Evolutionary conservation across 345 rosid species (phyloP).

Genomic region (Pugionium dolabratum): DNA sequence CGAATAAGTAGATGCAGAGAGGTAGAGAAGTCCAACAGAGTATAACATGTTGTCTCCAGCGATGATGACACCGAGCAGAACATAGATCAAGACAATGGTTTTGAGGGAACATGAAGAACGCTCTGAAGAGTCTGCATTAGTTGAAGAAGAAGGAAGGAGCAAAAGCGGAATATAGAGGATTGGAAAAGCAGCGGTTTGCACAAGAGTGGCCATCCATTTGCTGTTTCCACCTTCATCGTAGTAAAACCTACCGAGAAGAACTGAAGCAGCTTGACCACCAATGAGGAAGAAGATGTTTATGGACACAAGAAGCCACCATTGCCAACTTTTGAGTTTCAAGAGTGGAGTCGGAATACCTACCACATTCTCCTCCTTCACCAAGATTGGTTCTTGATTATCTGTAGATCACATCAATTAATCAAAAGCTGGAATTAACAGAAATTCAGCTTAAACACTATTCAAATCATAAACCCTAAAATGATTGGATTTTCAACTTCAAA

Average conservation of each 20-base stretch:
- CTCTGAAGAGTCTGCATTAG: slow-evolving; percentile 32
- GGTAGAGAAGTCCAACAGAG: slow-evolving; percentile 77
- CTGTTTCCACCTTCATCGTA: slow-evolving; percentile 40
- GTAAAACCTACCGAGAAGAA: slow-evolving; percentile 42
- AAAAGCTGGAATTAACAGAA: no score
- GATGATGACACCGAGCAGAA: slow-evolving; percentile 60
- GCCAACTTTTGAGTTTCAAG: slow-evolving; percentile 54
- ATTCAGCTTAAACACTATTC: no score
- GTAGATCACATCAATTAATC: background rate
- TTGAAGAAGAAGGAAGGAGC: slow-evolving; percentile 45
- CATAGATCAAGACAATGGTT: slow-evolving; percentile 49
- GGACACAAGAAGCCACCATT: slow-evolving; percentile 64
- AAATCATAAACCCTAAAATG: background rate
- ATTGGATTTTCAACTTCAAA: background rate
- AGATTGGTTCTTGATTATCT: slow-evolving; percentile 39
- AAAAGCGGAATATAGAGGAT: slow-evolving; percentile 57
- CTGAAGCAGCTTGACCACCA: slow-evolving; percentile 74
- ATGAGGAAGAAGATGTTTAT: slow-evolving; percentile 48
- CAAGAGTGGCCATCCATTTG: slow-evolving; percentile 44
- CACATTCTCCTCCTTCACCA: slow-evolving; percentile 38
- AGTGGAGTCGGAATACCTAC: slow-evolving; percentile 38
- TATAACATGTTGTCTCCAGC: slow-evolving; percentile 80
- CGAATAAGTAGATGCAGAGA: slow-evolving; percentile 81
- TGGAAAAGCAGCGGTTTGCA: slow-evolving; percentile 62
- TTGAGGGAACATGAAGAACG: slow-evolving; percentile 40